Percentiles rank a stretch among this genome's conserved stretches.
phyloP scores from a whole-genome alignment of 1,139 yeast genomes.

The Zygosaccharomyces sapae region DNA sequence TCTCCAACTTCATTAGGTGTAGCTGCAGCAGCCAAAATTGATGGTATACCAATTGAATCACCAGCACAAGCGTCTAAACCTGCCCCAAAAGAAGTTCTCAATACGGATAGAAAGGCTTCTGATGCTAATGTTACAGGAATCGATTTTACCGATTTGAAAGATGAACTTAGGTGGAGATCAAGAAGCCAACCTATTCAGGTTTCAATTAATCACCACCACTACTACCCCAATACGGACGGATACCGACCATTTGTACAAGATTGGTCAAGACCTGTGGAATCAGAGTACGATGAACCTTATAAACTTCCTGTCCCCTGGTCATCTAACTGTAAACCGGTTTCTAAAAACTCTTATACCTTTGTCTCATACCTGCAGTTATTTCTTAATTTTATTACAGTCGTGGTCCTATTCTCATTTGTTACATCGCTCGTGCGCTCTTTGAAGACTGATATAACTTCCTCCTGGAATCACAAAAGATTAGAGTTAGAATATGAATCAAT shows the following conservation, averaged over 20 bases:
- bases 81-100: not conserved
- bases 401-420: conserved; percentile 52
- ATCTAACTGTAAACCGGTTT: conserved; percentile 31
- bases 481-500: conserved; percentile 62
- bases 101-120: not conserved
- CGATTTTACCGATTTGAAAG: conserved; percentile 10
- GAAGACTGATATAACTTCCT: conserved; percentile 66
- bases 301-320: conserved; percentile 36
- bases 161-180: conserved; percentile 15
- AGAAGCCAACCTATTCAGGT: conserved; percentile 26
- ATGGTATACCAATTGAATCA: conserved; percentile 12
- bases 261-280: conserved; percentile 2
- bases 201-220: conserved; percentile 29
- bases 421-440: conserved; percentile 56
- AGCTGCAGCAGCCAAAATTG: conserved; percentile 25
- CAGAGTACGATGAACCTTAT: conserved; percentile 10
- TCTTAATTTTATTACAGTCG: conserved; percentile 57
- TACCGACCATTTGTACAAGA: conserved; percentile 4
- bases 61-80: not conserved
- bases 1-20: conserved; percentile 28
- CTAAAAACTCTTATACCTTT: conserved; percentile 60
- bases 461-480: conserved; percentile 58
- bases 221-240: conserved; percentile 16
- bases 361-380: conserved; percentile 68
- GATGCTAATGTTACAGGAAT: not conserved